Base-by-base conservation (phyloP, 129 eudicot genomes). In the Helianthus tuberosus region DNA sequence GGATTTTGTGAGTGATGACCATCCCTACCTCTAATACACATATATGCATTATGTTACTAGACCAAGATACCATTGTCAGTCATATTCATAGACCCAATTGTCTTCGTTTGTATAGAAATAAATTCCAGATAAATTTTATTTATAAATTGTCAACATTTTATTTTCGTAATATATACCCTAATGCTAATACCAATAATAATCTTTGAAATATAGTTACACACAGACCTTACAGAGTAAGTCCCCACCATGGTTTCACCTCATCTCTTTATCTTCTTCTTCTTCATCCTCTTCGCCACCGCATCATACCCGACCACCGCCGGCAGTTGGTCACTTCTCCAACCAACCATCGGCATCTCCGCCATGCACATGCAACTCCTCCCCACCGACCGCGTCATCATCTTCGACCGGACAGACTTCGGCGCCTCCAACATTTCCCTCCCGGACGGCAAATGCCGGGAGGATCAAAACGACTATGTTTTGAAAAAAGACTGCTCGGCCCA, bases 341-440 rank as follows among this genome's bases (percentile, higher is more conserved):
- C 76, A 53, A 82, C 60, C 83, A 77, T 79, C n/a, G 97, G 97
- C 69, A 75, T 84, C 63, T 74, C 96, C 17, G 89, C 97, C 88
- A 91, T 91, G 97, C 97, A 89, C 93, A 91, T 91, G 93, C 97
- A 91, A 55, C 96, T 88, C 61, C 84, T 91, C 48, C 67, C 79
- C 74, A 81, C 62, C 47, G 96, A 89, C 76, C 87, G 85, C 35
- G 93, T 92, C 64, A 77, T 92, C 58, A 83, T 92, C 3, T 89
- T 57, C 69, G 97, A 92, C 72, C 83, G 96, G 13, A 89, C 97
- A 0, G 96, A 92, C 65, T 79, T 78, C 23, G 97, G 96, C 12
- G 20, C n/a, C 11, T 92, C 93, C 63, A 92, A 87, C 77, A 80
- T 92, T 20, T 84, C 93, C 3, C 78, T 92, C 20, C 84, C 96